Evolutionary conservation across 495 filamentous ascomycete species (phyloP).

Genomic region (Aspergillus ellipticus): DNA sequence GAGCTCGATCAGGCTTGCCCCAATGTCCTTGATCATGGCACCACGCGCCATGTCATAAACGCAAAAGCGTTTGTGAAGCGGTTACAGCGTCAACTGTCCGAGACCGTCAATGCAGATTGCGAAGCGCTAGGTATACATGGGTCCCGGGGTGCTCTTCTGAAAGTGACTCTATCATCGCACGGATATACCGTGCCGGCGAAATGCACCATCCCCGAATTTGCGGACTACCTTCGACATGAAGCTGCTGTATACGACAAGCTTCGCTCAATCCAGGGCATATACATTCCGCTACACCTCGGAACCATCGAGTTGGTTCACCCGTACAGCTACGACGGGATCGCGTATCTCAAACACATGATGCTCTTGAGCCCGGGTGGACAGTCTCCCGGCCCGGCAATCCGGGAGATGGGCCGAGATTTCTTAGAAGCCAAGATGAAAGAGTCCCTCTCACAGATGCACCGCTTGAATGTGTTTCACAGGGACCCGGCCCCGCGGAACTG

Average conservation of each 20-base stretch:
- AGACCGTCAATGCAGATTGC: conserved; percentile 9
- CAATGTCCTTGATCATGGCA: conserved; percentile 30
- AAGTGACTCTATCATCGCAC: conserved; percentile 34
- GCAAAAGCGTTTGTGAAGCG: conserved; percentile 1
- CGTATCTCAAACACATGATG: too few species aligned
- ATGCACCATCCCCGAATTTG: conserved; percentile 21
- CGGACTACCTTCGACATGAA: conserved; percentile 22
- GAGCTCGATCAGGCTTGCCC: conserved; percentile 37
- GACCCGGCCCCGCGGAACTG: too few species aligned
- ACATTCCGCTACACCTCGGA: conserved; percentile 30
- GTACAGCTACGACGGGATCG: too few species aligned
- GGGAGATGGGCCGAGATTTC: too few species aligned
- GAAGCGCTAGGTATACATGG: conserved; percentile 22
- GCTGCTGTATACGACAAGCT: conserved; percentile 29
- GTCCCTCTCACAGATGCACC: too few species aligned
- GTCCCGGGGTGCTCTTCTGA: conserved; percentile 35
- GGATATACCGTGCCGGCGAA: conserved; percentile 38
- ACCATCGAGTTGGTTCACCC: background rate
- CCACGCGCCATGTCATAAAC: conserved; percentile 4
- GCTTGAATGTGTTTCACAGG: too few species aligned
- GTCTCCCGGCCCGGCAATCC: too few species aligned
- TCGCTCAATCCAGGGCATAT: conserved; percentile 26
- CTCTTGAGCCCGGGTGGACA: too few species aligned
- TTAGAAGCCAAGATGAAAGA: too few species aligned
- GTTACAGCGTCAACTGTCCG: conserved; percentile 8